phyloP scores from a whole-genome alignment of 2,329 filamentous ascomycete species.

The Neopestalotiopsis clavispora region DNA sequence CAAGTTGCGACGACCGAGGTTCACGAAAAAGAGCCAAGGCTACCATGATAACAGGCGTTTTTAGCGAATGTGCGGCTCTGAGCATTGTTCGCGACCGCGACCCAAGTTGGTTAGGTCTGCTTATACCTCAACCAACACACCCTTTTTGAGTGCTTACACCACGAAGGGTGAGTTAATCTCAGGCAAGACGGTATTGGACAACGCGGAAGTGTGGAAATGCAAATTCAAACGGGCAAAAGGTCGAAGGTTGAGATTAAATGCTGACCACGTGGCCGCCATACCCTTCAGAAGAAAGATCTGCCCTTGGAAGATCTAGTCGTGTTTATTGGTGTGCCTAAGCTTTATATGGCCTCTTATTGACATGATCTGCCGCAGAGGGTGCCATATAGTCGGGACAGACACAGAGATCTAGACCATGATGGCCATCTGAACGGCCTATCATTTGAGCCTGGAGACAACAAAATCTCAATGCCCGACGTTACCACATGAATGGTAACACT shows the following conservation, averaged over 20 bases:
- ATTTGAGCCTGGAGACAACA: no score
- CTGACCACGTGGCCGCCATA: neutral
- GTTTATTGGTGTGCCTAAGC: neutral
- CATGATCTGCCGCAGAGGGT: no score
- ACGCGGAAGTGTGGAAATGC: neutral
- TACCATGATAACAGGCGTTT: neutral
- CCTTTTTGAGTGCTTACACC: neutral
- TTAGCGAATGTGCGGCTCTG: neutral
- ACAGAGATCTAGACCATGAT: no score
- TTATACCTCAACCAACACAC: neutral
- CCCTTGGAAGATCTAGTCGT: neutral
- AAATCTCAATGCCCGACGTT: neutral
- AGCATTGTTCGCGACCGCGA: neutral
- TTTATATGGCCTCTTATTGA: no score
- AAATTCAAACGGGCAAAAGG: neutral
- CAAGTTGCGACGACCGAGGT: neutral
- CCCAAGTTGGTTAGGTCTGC: constrained; percentile 2
- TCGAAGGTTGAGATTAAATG: constrained; percentile 1
- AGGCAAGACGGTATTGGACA: neutral
- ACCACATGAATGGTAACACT: neutral
- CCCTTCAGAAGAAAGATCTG: neutral
- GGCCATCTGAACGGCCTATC: no score
- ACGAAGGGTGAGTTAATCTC: no score
- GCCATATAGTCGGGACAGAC: no score
- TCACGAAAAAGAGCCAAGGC: neutral